phyloP scores from a whole-genome alignment of 495 filamentous ascomycete species.

The Aspergillus taichungensis region DNA sequence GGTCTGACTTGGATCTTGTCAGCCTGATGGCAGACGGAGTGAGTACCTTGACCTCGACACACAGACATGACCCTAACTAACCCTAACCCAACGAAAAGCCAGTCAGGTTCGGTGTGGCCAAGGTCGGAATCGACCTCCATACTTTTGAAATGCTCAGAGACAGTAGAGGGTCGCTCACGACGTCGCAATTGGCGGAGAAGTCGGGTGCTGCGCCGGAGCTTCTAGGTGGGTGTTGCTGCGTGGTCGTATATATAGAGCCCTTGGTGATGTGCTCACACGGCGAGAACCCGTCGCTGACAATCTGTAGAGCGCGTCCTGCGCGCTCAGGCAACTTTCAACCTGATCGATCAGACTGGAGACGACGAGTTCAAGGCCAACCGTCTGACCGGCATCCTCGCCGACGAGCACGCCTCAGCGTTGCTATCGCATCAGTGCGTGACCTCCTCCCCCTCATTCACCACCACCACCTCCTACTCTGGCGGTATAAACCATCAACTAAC shows the following conservation, averaged over 20 bases:
- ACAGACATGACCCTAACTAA: neutral
- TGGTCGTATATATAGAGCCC: neutral
- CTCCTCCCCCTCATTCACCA: conserved; percentile 15
- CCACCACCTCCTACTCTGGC: conserved; percentile 15
- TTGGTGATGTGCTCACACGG: no score
- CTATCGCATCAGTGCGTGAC: conserved; percentile 22
- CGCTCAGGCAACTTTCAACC: conserved; percentile 29
- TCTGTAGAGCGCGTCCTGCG: conserved; percentile 34
- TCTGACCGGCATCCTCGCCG: conserved; percentile 23
- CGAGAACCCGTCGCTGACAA: neutral
- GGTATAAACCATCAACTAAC: neutral
- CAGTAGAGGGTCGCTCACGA: conserved; percentile 13
- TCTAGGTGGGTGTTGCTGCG: conserved; percentile 14
- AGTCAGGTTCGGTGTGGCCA: conserved; percentile 13
- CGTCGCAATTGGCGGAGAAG: conserved; percentile 21
- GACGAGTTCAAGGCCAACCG: conserved; percentile 27
- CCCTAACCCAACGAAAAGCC: conserved; percentile 7
- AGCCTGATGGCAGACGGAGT: conserved; percentile 14
- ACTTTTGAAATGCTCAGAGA: conserved; percentile 25
- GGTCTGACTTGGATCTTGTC: conserved; percentile 14
- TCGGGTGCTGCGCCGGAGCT: conserved; percentile 20
- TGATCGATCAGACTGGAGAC: conserved; percentile 25
- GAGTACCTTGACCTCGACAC: neutral
- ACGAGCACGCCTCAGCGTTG: conserved; percentile 17
- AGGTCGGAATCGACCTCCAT: conserved; percentile 25